Base-by-base conservation (phyloP, 495 filamentous ascomycete species). In the Amphirosellinia nigrospora region DNA sequence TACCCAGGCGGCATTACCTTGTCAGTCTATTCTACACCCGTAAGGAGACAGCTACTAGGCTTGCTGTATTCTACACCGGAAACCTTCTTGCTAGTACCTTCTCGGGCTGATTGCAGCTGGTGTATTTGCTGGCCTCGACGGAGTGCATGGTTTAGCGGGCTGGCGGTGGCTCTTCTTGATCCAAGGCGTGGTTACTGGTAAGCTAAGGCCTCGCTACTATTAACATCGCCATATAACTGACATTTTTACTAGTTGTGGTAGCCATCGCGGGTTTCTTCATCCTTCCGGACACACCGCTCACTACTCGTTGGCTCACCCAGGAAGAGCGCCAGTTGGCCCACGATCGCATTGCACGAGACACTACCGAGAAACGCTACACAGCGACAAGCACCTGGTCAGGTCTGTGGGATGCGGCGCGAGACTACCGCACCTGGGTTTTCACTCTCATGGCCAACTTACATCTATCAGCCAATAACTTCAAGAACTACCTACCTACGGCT, bases 401-500 rank as follows among this genome's bases (percentile, higher is more conserved):
- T 19, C 72, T 83, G 30, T 74, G 75, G 55, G 71, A 79, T 55
- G 83, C 78, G 34, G 66, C 72, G 15, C 66, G 68, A 26, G 83
- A 86, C 68, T 78, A 76, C 41, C 71, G 73, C n/a, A 72, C 82
- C 36, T 86, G 79, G 77, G 9, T 82, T 11, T 80, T 83, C 66
- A 69, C 66, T 60, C 64, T 79, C 5, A 77, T 70, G 70, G 69
- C 26, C 64, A 79, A 58, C n/a, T 13, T 58, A 32, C 55, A 58
- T 58, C 55, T 58, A 58, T 58, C 62, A 68, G 77, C 82, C 36
- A 80, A 80, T 59, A 78, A 77, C 16, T 83, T 83, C 74, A 84
- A 80, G 70, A 82, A 83, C 70, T 86, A 75, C 75, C 82, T 86
- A 71, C 84, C 84, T 1, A 84, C 82, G 13, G 80, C 84, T 3